Percentiles rank a stretch among this genome's conserved stretches.
Evolutionary conservation across 129 eudicot genomes (phyloP).

Genomic region (Saussurea involucrata): DNA sequence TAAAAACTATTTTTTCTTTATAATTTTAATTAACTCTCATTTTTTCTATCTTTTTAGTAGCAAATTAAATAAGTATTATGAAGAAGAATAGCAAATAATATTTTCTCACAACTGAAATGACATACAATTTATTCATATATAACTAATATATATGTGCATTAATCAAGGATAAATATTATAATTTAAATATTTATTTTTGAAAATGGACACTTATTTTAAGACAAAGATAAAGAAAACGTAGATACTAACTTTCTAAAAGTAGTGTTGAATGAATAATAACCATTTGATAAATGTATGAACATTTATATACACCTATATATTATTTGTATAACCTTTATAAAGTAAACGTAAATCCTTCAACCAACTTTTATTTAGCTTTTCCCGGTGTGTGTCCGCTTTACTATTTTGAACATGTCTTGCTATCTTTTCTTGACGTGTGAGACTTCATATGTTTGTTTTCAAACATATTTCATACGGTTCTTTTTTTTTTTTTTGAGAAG

Average conservation of each 20-base stretch:
- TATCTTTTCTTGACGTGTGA: background rate
- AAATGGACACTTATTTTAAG: too few species aligned
- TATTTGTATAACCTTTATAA: background rate
- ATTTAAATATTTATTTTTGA: too few species aligned
- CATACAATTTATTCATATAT: too few species aligned
- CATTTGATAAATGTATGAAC: background rate
- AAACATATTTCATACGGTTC: constrained; percentile 1
- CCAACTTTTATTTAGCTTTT: background rate
- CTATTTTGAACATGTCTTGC: background rate
- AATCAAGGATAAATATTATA: too few species aligned
- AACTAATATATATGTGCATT: too few species aligned
- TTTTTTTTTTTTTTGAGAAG: background rate
- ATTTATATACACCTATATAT: too few species aligned
- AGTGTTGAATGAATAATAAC: background rate
- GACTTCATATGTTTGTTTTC: constrained; percentile 1
- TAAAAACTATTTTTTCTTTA: background rate
- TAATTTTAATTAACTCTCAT: background rate
- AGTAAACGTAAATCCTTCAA: background rate
- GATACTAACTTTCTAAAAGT: too few species aligned
- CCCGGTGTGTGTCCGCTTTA: background rate
- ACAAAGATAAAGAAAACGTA: too few species aligned
- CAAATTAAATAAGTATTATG: too few species aligned
- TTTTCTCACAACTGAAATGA: too few species aligned
- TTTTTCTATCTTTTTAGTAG: background rate
- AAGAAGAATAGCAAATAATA: too few species aligned